phyloP scores from a whole-genome alignment of 75 land plant species.

The Cunninghamia lanceolata region DNA sequence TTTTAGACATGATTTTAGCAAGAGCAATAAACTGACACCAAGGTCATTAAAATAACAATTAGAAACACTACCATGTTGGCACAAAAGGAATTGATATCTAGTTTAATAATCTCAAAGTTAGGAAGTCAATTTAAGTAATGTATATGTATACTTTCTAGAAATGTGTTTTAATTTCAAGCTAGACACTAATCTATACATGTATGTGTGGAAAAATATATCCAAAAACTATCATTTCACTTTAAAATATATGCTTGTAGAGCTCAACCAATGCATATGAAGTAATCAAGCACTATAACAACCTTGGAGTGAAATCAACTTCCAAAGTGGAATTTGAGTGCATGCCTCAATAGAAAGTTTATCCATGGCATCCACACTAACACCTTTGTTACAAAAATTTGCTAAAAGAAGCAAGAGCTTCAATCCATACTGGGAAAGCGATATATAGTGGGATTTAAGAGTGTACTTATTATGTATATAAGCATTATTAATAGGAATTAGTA shows the following conservation, averaged over 20 bases:
- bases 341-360: conserved; percentile 55
- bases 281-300: background rate
- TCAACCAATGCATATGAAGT: too few relatives aligned
- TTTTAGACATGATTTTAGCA: too few relatives aligned
- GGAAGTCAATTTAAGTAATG: background rate
- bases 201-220: too few relatives aligned
- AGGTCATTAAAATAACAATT: too few relatives aligned
- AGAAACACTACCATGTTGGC: background rate
- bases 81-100: background rate
- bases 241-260: background rate
- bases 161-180: background rate
- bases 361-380: conserved; percentile 48
- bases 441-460: conserved; percentile 42
- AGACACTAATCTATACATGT: background rate
- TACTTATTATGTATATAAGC: conserved; percentile 25
- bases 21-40: too few relatives aligned
- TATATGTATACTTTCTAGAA: too few relatives aligned
- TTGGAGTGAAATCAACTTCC: background rate
- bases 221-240: too few relatives aligned
- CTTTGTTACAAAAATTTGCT: conserved; percentile 86
- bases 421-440: conserved; percentile 64
- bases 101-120: background rate
- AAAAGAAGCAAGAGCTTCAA: conserved; percentile 87
- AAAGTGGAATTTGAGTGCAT: conserved; percentile 16
- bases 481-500: background rate